phyloP scores from a whole-genome alignment of 306 rosid species.

The Carpinus viminea region DNA sequence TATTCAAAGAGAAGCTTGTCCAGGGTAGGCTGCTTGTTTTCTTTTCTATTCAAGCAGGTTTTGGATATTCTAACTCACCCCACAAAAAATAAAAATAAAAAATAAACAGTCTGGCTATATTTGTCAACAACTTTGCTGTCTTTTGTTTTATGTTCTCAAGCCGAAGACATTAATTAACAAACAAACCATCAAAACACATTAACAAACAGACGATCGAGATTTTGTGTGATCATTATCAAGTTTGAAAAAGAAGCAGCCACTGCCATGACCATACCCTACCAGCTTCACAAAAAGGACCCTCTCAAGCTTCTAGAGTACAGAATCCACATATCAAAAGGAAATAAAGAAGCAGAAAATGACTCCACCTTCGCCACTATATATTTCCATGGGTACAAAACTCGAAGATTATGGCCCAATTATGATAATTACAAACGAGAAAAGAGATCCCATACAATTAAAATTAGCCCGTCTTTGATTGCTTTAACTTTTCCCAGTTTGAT shows the following conservation, averaged over 20 bases:
- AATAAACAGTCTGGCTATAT: no score
- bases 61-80: neutral
- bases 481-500: slow-evolving; percentile 3
- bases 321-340: slow-evolving; percentile 17
- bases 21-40: neutral
- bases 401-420: slow-evolving; percentile 42
- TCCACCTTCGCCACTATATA: slow-evolving; percentile 9
- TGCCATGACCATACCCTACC: slow-evolving; percentile 29
- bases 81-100: no score
- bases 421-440: slow-evolving; percentile 15
- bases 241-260: slow-evolving; percentile 9
- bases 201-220: neutral
- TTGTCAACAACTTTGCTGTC: no score
- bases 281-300: slow-evolving; percentile 3
- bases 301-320: slow-evolving; percentile 11
- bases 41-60: neutral
- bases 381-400: slow-evolving; percentile 34
- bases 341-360: neutral
- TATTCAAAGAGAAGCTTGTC: neutral
- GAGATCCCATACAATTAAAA: neutral
- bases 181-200: no score
- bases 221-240: slow-evolving; percentile 12
- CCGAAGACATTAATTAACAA: no score
- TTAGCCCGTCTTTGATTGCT: neutral
- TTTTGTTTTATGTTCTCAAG: no score